Base-by-base conservation (phyloP, 345 rosid genomes). In the Mangifera indica region DNA sequence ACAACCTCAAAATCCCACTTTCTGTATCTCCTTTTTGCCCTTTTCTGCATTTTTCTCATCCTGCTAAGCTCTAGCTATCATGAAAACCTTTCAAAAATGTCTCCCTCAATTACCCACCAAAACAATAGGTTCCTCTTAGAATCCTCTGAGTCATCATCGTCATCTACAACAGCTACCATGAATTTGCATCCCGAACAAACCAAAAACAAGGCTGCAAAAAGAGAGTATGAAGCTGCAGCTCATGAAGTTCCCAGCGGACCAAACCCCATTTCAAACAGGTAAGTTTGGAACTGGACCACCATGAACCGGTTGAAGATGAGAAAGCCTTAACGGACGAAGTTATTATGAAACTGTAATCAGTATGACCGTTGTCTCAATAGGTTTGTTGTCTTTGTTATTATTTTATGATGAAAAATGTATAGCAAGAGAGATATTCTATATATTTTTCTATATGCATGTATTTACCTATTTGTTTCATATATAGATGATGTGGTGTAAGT, bases 201-300 rank as follows among this genome's bases (percentile, higher is more conserved):
- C 32, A 77, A 51, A 4, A 69, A 42, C 20, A 78, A 78, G 51
- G 34, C 78, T 44, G 78, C 73, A 70, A 74, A 79, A 26, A 72
- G 70, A 56, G 75, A 81, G 73, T 81, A 86, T 67, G 85, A 80
- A 58, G 89, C 80, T 21, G 83, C 75, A 5, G 93, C 84, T 49
- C 98, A 93, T 78, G 93, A 91, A 74, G 97, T 93, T 71, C 98
- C 97, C 0, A 93, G 98, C 54, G 98, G 97, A 62, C 97, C 98
- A 48, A 91, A 93, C 85, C 98, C 98, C 65, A 91, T 91, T 75
- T 91, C 97, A 45, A 91, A 93, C 82, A 84, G 86, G 85, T 88
- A 74, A 82, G 73, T 70, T 46, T 18, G 18, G 37, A 46, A 34
- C 24, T 26, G 57, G 55, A 55, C 37, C 25, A 29, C 53, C 40